Percentiles rank a stretch among this genome's conserved stretches.
phyloP scores from a whole-genome alignment of 441 rosid species.

The Hura crepitans region DNA sequence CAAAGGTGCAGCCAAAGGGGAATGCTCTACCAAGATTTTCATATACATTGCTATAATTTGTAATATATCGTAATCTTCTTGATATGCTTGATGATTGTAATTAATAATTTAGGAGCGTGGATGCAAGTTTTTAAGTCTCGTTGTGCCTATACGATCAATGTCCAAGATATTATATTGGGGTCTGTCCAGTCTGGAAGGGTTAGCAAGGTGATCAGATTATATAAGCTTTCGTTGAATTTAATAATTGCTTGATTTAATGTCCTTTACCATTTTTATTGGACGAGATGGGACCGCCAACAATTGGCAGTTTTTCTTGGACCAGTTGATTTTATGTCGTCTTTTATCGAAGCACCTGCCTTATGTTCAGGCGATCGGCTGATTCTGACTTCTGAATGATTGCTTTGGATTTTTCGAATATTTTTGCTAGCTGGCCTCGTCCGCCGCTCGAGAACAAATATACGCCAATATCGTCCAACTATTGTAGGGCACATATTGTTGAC shows the following conservation, averaged over 20 bases:
- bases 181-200: neutral
- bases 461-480: neutral
- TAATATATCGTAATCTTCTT: constrained; percentile 10
- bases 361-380: too few relatives aligned
- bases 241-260: neutral
- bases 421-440: neutral
- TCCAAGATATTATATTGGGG: neutral
- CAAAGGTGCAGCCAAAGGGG: neutral
- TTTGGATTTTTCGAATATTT: neutral
- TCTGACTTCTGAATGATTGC: neutral
- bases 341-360: too few relatives aligned
- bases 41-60: constrained; percentile 13
- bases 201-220: neutral
- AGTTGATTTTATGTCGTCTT: neutral
- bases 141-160: neutral
- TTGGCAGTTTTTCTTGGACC: neutral
- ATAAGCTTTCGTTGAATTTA: neutral
- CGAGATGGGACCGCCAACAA: neutral
- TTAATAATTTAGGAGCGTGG: constrained; percentile 20
- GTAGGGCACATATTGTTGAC: too few relatives aligned
- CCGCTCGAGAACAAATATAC: neutral
- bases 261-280: neutral
- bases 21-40: constrained; percentile 2
- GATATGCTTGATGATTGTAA: constrained; percentile 26
- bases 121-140: neutral